phyloP scores from a whole-genome alignment of 1,284 basidiomycete genomes.

The Sanghuangporus baumii region DNA sequence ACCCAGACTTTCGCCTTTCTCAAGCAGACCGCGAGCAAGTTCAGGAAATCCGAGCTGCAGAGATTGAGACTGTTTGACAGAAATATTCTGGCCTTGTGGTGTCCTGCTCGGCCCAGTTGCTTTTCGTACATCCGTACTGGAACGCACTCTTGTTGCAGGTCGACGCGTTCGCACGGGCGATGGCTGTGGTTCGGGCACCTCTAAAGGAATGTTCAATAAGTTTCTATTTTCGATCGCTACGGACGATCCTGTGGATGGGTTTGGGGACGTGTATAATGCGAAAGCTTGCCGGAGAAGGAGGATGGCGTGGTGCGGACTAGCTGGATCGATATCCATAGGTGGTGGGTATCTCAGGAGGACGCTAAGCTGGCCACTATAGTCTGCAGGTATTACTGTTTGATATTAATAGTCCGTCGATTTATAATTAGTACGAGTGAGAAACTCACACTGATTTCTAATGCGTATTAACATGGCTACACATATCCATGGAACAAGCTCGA shows the following conservation, averaged over 20 bases:
- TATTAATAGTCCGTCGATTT: conserved; percentile 18
- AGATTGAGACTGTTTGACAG: conserved; percentile 30
- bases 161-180: conserved; percentile 34
- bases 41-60: conserved; percentile 56
- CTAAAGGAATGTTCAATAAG: conserved; percentile 62
- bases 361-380: conserved; percentile 82
- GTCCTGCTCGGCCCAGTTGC: conserved; percentile 8
- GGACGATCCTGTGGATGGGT: conserved; percentile 65
- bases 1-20: conserved; percentile 71
- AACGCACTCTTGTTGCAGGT: conserved; percentile 20
- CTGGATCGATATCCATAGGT: conserved; percentile 27
- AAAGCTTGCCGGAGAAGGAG: conserved; percentile 81
- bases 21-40: conserved; percentile 62
- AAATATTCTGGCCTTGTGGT: not conserved
- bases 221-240: conserved; percentile 79
- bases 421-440: not conserved
- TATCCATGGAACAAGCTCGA: conserved; percentile 75
- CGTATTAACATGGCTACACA: conserved; percentile 91
- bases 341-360: conserved; percentile 79
- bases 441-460: conserved; percentile 79
- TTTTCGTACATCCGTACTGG: conserved; percentile 13
- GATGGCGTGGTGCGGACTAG: conserved; percentile 47
- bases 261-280: conserved; percentile 69
- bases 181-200: conserved; percentile 50
- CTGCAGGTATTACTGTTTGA: conserved; percentile 68